These are phyloP conservation scores for Ceratobasidium sp. DNA, from an alignment of 1,284 basidiomycete genomes.

Conservation along the genomic window DNA sequence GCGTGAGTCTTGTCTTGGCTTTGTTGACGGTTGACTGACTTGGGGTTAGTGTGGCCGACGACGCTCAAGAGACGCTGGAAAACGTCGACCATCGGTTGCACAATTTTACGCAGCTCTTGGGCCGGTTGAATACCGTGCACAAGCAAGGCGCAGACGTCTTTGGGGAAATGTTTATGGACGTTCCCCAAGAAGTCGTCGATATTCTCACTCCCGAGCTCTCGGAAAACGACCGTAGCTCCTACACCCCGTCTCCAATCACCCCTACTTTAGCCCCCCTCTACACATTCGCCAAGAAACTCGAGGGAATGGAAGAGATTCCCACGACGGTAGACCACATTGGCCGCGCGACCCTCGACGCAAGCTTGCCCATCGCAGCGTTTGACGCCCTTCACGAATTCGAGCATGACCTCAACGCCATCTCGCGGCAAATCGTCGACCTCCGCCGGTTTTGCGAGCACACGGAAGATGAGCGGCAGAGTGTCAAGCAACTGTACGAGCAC, in stretches of 20 bases:
- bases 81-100: conserved; percentile 3
- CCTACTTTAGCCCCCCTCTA: background rate
- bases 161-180: conserved; percentile 26
- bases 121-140: conserved; percentile 17
- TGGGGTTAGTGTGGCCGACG: conserved; percentile 4
- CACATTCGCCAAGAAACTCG: conserved; percentile 4
- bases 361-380: conserved; percentile 20
- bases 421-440: background rate
- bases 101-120: conserved; percentile 4
- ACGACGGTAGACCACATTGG: conserved; percentile 5
- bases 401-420: conserved; percentile 5
- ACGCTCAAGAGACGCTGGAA: conserved; percentile 1
- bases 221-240: background rate
- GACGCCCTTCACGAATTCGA: conserved; percentile 22
- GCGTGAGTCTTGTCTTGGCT: conserved; percentile 16
- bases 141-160: conserved; percentile 13
- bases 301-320: conserved; percentile 1
- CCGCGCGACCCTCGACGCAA: conserved; percentile 24
- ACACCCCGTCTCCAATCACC: conserved; percentile 4
- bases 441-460: conserved; percentile 7
- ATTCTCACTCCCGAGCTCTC: conserved; percentile 11
- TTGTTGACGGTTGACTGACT: background rate
- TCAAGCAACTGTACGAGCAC: conserved; percentile 21
- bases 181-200: conserved; percentile 11
- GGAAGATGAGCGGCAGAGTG: conserved; percentile 3